Evolutionary conservation across 1,284 basidiomycete species (phyloP).

Genomic region (Earliella scabrosa): DNA sequence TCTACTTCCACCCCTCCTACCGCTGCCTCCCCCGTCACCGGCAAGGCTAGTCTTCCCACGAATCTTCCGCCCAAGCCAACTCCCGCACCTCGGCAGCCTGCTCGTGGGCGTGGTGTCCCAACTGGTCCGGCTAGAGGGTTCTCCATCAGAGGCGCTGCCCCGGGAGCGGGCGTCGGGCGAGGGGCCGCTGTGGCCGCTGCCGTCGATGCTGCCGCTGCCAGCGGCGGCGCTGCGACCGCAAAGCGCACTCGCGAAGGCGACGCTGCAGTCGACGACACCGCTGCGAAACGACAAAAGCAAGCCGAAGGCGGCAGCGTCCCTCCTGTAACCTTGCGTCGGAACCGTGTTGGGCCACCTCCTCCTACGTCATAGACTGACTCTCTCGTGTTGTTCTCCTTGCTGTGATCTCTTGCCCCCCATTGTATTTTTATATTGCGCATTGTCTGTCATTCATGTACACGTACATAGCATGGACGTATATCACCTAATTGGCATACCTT

Average conservation of each 20-base stretch:
- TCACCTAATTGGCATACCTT: not conserved
- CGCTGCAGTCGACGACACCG: slow-evolving; percentile 53
- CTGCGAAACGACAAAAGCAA: slow-evolving; percentile 74
- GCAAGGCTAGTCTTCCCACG: slow-evolving; percentile 26
- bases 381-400: slow-evolving; percentile 6
- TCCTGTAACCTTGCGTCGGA: slow-evolving; percentile 31
- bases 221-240: slow-evolving; percentile 46
- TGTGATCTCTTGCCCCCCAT: slow-evolving; percentile 1
- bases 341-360: slow-evolving; percentile 34
- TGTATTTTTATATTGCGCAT: slow-evolving; percentile 22
- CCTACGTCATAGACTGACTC: not conserved
- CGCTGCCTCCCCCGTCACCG: slow-evolving; percentile 24
- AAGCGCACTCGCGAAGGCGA: slow-evolving; percentile 68
- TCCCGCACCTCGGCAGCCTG: slow-evolving; percentile 19
- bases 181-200: slow-evolving; percentile 38
- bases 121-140: slow-evolving; percentile 35
- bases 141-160: slow-evolving; percentile 45
- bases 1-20: slow-evolving; percentile 17
- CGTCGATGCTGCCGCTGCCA: slow-evolving; percentile 42
- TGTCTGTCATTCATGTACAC: slow-evolving; percentile 4
- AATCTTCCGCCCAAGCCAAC: slow-evolving; percentile 30
- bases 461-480: slow-evolving; percentile 5
- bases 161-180: slow-evolving; percentile 32
- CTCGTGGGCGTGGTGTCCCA: slow-evolving; percentile 29
- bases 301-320: slow-evolving; percentile 28